Conservation (phyloP, 345 rosid species). For the Stellera chamaejasme region DNA sequence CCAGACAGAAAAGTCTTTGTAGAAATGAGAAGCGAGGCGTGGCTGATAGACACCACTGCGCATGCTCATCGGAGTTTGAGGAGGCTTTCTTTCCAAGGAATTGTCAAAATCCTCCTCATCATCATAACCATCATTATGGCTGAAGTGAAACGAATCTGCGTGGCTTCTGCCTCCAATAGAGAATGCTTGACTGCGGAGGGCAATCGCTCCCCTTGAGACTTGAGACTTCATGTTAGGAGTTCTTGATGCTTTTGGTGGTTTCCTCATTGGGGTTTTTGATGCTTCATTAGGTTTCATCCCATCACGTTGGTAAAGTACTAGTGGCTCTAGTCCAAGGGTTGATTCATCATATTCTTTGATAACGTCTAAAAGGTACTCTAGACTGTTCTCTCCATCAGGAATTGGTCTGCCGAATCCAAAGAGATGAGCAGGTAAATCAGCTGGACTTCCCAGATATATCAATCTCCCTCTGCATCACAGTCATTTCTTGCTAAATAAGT, state of each 20-base stretch:
- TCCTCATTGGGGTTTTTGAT: slow-evolving; percentile 38
- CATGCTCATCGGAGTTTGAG: too few relatives aligned
- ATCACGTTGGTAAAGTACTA: slow-evolving; percentile 45
- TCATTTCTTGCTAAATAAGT: too few relatives aligned
- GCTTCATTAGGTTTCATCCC: slow-evolving; percentile 47
- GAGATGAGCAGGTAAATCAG: slow-evolving; percentile 35
- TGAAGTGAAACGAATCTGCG: background rate
- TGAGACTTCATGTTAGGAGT: slow-evolving; percentile 15
- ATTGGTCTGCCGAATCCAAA: slow-evolving; percentile 58
- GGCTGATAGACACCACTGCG: background rate
- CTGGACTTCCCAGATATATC: slow-evolving; percentile 7
- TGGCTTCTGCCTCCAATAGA: slow-evolving; percentile 15
- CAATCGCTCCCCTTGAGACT: too few relatives aligned
- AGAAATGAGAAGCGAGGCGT: slow-evolving; percentile 54
- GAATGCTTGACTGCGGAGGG: slow-evolving; percentile 16
- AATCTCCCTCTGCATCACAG: slow-evolving; percentile 9
- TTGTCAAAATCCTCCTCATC: slow-evolving; percentile 34
- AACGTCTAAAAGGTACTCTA: slow-evolving; percentile 72
- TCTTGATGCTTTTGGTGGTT: slow-evolving; percentile 23
- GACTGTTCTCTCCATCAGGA: slow-evolving; percentile 68
- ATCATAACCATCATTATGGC: slow-evolving; percentile 17
- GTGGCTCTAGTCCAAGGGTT: slow-evolving; percentile 50
- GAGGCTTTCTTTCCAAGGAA: slow-evolving; percentile 39
- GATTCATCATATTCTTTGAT: slow-evolving; percentile 74
- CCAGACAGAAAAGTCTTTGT: slow-evolving; percentile 61